Evolutionary conservation across 305 asterid genomes (phyloP).

Genomic region (Stenogyne calaminthoides): DNA sequence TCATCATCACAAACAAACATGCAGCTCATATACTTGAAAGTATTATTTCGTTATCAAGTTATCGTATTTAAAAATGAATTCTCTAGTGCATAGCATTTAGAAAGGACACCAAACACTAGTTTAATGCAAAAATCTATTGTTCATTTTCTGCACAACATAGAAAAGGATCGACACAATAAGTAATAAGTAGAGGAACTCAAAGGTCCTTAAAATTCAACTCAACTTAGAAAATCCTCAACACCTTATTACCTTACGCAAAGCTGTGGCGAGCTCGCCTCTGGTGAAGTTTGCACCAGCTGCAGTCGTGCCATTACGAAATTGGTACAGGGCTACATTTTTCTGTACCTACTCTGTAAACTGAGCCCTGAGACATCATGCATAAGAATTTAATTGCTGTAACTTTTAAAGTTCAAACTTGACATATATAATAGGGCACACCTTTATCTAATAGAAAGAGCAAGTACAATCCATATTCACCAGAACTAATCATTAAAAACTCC

Average conservation of each 20-base stretch:
- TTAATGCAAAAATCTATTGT: too few relatives aligned
- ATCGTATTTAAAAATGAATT: too few relatives aligned
- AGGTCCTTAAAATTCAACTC: neutral
- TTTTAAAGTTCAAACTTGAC: slow-evolving; percentile 6
- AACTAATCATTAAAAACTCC: neutral
- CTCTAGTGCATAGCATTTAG: too few relatives aligned
- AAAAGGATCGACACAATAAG: neutral
- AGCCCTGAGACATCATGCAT: slow-evolving; percentile 53
- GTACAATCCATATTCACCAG: neutral
- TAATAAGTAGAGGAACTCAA: neutral
- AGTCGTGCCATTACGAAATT: slow-evolving; percentile 96
- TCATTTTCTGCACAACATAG: slow-evolving; percentile 11
- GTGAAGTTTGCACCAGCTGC: slow-evolving; percentile 92
- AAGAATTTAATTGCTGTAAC: neutral
- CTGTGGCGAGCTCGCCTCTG: slow-evolving; percentile 95
- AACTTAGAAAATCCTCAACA: slow-evolving; percentile 9
- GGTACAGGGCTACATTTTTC: slow-evolving; percentile 92
- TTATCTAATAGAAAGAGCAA: slow-evolving; percentile 19
- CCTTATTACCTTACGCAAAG: slow-evolving; percentile 75
- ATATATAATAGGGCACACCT: neutral
- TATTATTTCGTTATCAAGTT: neutral
- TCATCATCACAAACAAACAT: neutral
- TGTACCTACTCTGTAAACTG: slow-evolving; percentile 95
- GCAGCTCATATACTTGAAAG: slow-evolving; percentile 5
- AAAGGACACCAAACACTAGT: too few relatives aligned